Base-by-base conservation (phyloP, 2,329 filamentous ascomycete genomes). In the Diplodia scrobiculata region DNA sequence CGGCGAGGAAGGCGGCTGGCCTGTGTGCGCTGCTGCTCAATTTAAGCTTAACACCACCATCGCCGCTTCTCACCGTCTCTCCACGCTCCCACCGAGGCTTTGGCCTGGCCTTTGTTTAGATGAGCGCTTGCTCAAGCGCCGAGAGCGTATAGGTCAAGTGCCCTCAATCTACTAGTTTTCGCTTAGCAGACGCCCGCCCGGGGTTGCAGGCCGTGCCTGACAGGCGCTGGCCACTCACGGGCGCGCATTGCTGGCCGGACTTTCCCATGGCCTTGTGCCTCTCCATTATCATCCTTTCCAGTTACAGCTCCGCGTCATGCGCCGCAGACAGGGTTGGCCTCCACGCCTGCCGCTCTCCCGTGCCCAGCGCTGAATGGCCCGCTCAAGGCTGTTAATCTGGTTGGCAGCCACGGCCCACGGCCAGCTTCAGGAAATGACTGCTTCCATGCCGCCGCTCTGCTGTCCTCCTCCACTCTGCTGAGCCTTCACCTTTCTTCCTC, bases 341-440 rank as follows among this genome's bases (percentile, higher is more conserved):
- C 21, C 10, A 51, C 58, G 45, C n/a, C 29, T 27, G 58, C 58
- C 45, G 58, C 58, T 50, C 58, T 62, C 45, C 58, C 58, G 58
- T 11, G 25, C 27, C n/a, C 9, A 10, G 4, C 25, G 29, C 58
- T 50, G 41, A 62, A 25, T 62, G 58, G 55, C 38, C 55, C 13
- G 21, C 25, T 13, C 10, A 6, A 19, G 5, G 9, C 38, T 29
- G 29, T 21, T 54, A 11, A n/a, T 54, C 53, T 27, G 21, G 47
- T 32, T 32, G 55, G 55, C 34, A 47, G 25, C 6, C 27, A 36
- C 58, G 58, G 41, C 58, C 36, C 17, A 50, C 32, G 27, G 6
- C 27, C 58, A 36, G n/a, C 41, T 62, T 50, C 58, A 48, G 41
- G 25, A 25, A 60, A 10, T n/a, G 27, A 14, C 36, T 47, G n/a